Percentiles rank a stretch among this genome's conserved stretches.
These are phyloP conservation scores for Tephrocybe sp. DNA, from an alignment of 768 basidiomycete species.

Conservation along the genomic window DNA sequence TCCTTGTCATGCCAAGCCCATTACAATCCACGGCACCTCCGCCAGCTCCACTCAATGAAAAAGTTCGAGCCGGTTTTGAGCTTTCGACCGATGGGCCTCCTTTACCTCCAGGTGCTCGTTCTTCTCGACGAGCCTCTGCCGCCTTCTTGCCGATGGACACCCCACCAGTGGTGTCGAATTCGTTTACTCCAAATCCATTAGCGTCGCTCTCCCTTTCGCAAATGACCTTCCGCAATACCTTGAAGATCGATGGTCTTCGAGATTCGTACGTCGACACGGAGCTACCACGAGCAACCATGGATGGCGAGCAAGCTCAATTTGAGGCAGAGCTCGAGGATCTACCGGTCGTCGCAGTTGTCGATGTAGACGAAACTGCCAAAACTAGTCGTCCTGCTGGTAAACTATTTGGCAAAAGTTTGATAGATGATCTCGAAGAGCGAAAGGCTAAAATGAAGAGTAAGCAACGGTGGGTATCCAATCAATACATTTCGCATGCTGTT, in stretches of 20 bases:
- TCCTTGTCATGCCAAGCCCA: slow-evolving; percentile 94
- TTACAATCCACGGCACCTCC: slow-evolving; percentile 52
- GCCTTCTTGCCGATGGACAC: slow-evolving; percentile 34
- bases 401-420: slow-evolving; percentile 84
- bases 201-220: slow-evolving; percentile 74
- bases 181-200: slow-evolving; percentile 79
- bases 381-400: slow-evolving; percentile 69
- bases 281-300: slow-evolving; percentile 72
- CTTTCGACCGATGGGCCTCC: slow-evolving; percentile 71
- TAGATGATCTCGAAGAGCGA: slow-evolving; percentile 84
- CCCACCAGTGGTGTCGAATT: slow-evolving; percentile 53
- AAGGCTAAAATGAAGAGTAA: slow-evolving; percentile 82
- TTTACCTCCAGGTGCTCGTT: slow-evolving; percentile 71
- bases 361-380: slow-evolving; percentile 32
- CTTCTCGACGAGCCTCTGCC: slow-evolving; percentile 48
- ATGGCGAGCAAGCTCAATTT: slow-evolving; percentile 75
- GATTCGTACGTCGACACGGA: slow-evolving; percentile 58
- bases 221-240: slow-evolving; percentile 81
- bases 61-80: slow-evolving; percentile 59
- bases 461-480: slow-evolving; percentile 59
- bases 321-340: slow-evolving; percentile 39
- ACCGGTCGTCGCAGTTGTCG: slow-evolving; percentile 20
- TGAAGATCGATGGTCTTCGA: slow-evolving; percentile 67
- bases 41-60: slow-evolving; percentile 31
- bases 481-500: neutral